phyloP scores from a whole-genome alignment of 169 alveolate species.

The Eimeria sp. region DNA sequence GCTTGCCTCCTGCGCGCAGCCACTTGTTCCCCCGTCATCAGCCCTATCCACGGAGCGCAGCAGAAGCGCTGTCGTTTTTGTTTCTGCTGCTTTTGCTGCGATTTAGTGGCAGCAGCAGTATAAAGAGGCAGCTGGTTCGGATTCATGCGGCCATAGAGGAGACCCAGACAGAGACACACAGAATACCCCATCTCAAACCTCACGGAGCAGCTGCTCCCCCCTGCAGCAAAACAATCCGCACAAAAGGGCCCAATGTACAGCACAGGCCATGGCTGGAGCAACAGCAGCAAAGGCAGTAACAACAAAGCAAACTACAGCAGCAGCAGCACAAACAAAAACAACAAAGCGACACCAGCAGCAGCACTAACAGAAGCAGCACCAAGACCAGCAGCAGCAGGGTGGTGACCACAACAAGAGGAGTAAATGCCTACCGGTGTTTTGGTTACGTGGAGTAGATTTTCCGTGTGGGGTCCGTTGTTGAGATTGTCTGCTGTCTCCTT shows the following conservation, averaged over 20 bases:
- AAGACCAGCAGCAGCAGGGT: background rate
- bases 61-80: constrained; percentile 38
- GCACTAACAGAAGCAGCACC: constrained; percentile 23
- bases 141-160: constrained; percentile 61
- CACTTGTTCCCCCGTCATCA: constrained; percentile 36
- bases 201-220: constrained; percentile 19
- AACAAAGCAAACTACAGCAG: background rate
- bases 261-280: background rate
- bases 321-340: background rate
- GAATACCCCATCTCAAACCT: constrained; percentile 78
- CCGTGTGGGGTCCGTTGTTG: constrained; percentile 3
- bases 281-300: background rate
- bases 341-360: background rate
- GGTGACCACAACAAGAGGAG: too few relatives aligned
- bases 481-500: background rate
- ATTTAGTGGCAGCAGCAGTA: background rate
- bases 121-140: constrained; percentile 38
- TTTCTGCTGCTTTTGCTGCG: background rate
- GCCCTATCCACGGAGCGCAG: constrained; percentile 68
- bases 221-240: background rate
- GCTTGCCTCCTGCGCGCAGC: constrained; percentile 50
- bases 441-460: constrained; percentile 1
- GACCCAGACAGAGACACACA: constrained; percentile 62
- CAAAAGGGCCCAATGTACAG: background rate
- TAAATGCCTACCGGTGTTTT: background rate